A percentile compares a stretch with the other conserved stretches of the same genome.
These are phyloP conservation scores for Limnanthes douglasii DNA, from an alignment of 345 rosid genomes.

Conservation along the genomic window DNA sequence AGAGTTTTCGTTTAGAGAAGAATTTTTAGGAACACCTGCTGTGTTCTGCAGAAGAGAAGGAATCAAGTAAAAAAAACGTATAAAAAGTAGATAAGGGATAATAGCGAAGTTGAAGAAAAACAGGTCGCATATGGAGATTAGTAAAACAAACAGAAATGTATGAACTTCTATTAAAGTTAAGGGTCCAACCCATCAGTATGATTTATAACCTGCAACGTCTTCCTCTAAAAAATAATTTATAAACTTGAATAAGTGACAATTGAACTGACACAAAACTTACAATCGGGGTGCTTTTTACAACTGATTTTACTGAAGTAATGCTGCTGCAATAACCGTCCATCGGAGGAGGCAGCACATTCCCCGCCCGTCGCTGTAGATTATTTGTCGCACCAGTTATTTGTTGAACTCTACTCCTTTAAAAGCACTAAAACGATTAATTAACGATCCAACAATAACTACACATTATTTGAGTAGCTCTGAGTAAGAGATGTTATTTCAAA, in stretches of 20 bases:
- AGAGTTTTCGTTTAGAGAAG: conserved; percentile 53
- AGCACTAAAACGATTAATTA: conserved; percentile 14
- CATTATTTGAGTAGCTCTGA: neutral
- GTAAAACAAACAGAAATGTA: too few species aligned
- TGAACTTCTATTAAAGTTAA: too few species aligned
- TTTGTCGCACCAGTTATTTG: conserved; percentile 55
- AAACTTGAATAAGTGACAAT: too few species aligned
- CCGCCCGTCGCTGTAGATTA: conserved; percentile 35
- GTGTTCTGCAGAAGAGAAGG: conserved; percentile 24
- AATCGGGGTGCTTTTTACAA: conserved; percentile 29
- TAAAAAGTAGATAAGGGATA: too few species aligned
- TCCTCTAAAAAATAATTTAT: neutral
- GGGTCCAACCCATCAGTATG: too few species aligned
- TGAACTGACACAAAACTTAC: conserved; percentile 55
- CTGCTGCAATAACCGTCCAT: conserved; percentile 39
- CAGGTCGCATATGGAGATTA: too few species aligned
- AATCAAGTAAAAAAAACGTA: conserved; percentile 3
- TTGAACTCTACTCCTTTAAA: conserved; percentile 64
- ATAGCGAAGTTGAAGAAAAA: too few species aligned
- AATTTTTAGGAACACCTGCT: conserved; percentile 18
- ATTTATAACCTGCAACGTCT: too few species aligned
- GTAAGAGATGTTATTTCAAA: neutral
- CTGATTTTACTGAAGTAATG: conserved; percentile 34
- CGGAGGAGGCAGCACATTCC: conserved; percentile 70
- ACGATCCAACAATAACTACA: conserved; percentile 4